A percentile compares a stretch with the other conserved stretches of the same genome.
phyloP scores from a whole-genome alignment of 768 basidiomycete species.

The Piloderma croceum region DNA sequence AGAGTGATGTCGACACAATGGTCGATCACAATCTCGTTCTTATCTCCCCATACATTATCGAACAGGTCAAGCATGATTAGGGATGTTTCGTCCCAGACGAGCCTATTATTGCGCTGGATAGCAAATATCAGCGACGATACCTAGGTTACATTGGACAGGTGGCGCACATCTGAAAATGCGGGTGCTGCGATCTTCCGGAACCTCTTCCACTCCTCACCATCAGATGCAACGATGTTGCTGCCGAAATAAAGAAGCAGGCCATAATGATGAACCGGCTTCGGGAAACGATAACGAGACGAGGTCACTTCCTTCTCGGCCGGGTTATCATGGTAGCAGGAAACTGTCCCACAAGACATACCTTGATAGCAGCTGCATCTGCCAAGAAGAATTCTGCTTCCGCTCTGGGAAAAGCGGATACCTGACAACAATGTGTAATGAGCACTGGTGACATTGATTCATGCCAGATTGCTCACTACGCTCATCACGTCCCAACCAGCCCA shows the following conservation, averaged over 20 bases:
- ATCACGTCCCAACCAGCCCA: not conserved
- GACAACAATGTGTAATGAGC: not conserved
- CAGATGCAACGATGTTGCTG: constrained; percentile 57
- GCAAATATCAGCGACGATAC: not conserved
- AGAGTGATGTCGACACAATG: constrained; percentile 49
- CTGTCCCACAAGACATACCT: constrained; percentile 25
- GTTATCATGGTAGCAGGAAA: too few relatives aligned
- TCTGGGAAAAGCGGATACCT: constrained; percentile 12
- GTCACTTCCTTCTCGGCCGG: constrained; percentile 53
- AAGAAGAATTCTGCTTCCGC: constrained; percentile 9
- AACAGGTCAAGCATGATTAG: constrained; percentile 16
- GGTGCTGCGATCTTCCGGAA: constrained; percentile 59
- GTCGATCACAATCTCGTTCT: constrained; percentile 35
- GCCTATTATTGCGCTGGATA: constrained; percentile 37
- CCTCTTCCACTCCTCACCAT: constrained; percentile 61
- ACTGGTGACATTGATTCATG: not conserved
- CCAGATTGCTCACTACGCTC: not conserved
- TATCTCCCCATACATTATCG: constrained; percentile 42
- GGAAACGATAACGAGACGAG: constrained; percentile 44
- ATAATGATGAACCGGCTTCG: constrained; percentile 50
- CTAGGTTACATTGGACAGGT: constrained; percentile 11
- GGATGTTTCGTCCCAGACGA: constrained; percentile 39
- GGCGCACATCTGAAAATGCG: constrained; percentile 57
- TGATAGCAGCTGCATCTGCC: constrained; percentile 38
- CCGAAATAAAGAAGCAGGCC: constrained; percentile 45